Conservation (phyloP, 2,329 filamentous ascomycete species). For the Pseudocercospora vitis region DNA sequence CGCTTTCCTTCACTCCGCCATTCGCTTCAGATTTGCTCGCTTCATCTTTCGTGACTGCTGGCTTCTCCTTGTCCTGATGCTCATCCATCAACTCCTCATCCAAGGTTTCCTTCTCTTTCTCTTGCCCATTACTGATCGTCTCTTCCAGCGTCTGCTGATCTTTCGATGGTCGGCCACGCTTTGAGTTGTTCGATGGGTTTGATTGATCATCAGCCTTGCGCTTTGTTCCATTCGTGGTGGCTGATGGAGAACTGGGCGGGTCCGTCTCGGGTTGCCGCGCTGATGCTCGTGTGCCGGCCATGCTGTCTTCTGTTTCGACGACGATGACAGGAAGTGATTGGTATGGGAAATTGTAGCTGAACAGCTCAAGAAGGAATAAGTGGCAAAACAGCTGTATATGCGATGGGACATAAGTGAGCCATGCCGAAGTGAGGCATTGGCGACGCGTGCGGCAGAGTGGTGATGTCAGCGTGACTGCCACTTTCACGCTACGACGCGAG, state of each 20-base stretch:
- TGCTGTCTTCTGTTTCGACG: too few relatives aligned
- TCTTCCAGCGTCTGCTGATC: slow-evolving; percentile 57
- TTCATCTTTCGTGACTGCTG: slow-evolving; percentile 33
- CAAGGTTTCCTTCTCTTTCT: slow-evolving; percentile 16
- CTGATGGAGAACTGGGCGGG: slow-evolving; percentile 5
- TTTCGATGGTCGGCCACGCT: slow-evolving; percentile 40
- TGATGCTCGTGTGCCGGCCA: slow-evolving; percentile 19
- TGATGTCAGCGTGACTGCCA: slow-evolving; percentile 7
- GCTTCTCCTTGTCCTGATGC: slow-evolving; percentile 21
- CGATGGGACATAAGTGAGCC: not conserved
- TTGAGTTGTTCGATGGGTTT: slow-evolving; percentile 43
- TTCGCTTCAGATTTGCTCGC: slow-evolving; percentile 25
- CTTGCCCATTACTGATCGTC: slow-evolving; percentile 30
- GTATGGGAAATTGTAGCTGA: not conserved
- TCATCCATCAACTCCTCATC: slow-evolving; percentile 36
- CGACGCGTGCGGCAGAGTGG: not conserved
- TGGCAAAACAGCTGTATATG: not conserved
- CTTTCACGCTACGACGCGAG: slow-evolving; percentile 1
- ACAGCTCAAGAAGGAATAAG: not conserved
- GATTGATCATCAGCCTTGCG: slow-evolving; percentile 21
- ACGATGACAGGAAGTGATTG: not conserved
- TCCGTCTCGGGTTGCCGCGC: slow-evolving; percentile 14
- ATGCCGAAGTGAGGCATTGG: not conserved
- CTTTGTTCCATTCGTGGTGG: slow-evolving; percentile 18
- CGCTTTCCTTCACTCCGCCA: too few relatives aligned